Conservation (phyloP, 441 rosid species). For the Corymbia calophylla region DNA sequence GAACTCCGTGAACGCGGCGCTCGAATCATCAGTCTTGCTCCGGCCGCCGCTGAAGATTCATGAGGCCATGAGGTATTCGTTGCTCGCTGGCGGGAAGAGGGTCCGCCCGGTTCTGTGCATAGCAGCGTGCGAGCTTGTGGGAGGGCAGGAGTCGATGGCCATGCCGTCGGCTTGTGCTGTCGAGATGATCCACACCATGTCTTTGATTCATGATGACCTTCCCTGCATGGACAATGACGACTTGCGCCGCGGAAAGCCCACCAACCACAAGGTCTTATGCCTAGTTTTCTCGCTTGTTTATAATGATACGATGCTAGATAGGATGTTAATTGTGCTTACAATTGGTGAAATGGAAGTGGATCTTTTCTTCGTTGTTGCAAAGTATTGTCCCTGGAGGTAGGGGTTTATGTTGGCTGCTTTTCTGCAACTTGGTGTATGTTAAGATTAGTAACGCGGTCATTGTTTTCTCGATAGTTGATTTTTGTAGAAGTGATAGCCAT, state of each 20-base stretch:
- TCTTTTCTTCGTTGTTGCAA: not conserved
- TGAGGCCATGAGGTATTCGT: constrained; percentile 86
- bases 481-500: not conserved
- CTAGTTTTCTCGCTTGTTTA: not conserved
- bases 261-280: constrained; percentile 14
- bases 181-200: constrained; percentile 18
- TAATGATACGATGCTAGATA: not conserved
- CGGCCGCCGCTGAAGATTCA: constrained; percentile 62
- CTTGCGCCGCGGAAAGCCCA: constrained; percentile 18
- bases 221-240: constrained; percentile 18
- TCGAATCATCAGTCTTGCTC: constrained; percentile 51
- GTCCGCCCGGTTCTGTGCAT: constrained; percentile 46
- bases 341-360: not conserved
- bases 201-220: constrained; percentile 14
- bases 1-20: constrained; percentile 46
- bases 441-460: not conserved
- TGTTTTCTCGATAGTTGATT: not conserved
- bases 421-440: not conserved
- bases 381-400: not conserved
- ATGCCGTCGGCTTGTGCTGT: constrained; percentile 13
- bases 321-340: not conserved
- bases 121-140: constrained; percentile 16
- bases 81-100: constrained; percentile 77
- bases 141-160: constrained; percentile 2
- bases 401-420: not conserved